These are phyloP conservation scores for Porcisia hertigi DNA, from an alignment of 208 protist genomes.

Conservation along the genomic window DNA sequence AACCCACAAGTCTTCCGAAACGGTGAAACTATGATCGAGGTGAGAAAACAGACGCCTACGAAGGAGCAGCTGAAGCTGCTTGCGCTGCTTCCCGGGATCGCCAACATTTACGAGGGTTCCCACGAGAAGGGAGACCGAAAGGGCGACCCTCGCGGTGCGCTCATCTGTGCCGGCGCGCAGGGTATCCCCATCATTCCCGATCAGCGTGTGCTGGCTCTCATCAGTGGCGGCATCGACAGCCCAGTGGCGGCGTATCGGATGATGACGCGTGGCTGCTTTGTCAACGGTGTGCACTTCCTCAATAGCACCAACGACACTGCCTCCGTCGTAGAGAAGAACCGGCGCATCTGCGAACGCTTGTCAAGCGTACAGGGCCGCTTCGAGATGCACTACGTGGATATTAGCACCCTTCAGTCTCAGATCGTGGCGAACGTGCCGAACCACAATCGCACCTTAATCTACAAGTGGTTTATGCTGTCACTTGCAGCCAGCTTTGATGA, in stretches of 20 bases:
- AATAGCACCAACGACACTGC: constrained; percentile 87
- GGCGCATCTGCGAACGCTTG: constrained; percentile 63
- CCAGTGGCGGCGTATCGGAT: constrained; percentile 87
- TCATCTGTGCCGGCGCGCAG: constrained; percentile 60
- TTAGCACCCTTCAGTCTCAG: constrained; percentile 79
- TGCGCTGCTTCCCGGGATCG: constrained; percentile 68
- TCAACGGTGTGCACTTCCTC: constrained; percentile 77
- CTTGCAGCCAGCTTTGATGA: constrained; percentile 65
- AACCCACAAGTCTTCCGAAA: constrained; percentile 69
- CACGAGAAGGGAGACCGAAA: constrained; percentile 26
- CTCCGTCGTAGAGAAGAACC: constrained; percentile 78
- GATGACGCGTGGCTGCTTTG: constrained; percentile 82
- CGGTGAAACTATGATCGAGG: constrained; percentile 76
- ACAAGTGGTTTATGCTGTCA: constrained; percentile 88
- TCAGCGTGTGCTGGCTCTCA: constrained; percentile 59
- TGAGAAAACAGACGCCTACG: constrained; percentile 50
- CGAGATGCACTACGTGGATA: constrained; percentile 84
- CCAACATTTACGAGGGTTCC: constrained; percentile 62
- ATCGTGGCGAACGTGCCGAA: constrained; percentile 81
- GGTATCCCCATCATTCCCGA: constrained; percentile 69
- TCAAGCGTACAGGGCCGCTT: constrained; percentile 71
- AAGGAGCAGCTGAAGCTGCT: constrained; percentile 60
- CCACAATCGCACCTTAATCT: constrained; percentile 82
- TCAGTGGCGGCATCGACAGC: constrained; percentile 87
- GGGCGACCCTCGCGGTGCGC: constrained; percentile 62